Evolutionary conservation across 2,329 filamentous ascomycete genomes (phyloP).

Genomic region (Pseudocercospora fuligena): DNA sequence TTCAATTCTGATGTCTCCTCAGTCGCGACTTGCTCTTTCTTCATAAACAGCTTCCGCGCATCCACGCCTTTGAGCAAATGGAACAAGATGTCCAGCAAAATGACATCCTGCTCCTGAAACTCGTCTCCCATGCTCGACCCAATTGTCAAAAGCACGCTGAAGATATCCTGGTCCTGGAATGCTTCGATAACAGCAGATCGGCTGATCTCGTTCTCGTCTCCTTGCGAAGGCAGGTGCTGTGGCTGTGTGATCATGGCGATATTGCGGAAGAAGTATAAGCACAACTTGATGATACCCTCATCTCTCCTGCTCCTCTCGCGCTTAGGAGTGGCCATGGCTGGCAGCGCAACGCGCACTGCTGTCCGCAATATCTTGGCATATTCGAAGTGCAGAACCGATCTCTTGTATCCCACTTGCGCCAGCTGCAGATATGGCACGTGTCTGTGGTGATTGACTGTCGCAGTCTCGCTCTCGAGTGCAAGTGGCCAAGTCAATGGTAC

Average conservation of each 20-base stretch:
- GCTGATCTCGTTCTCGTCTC: constrained; percentile 88
- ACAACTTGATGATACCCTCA: constrained; percentile 88
- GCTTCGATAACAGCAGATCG: constrained; percentile 85
- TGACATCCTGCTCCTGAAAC: constrained; percentile 84
- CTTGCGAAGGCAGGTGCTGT: constrained; percentile 73
- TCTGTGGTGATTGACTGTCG: constrained; percentile 90
- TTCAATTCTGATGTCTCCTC: constrained; percentile 75
- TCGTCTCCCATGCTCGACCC: constrained; percentile 94
- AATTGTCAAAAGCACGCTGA: constrained; percentile 81
- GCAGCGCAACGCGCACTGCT: constrained; percentile 78
- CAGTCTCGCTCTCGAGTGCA: constrained; percentile 75
- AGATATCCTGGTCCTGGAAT: constrained; percentile 88
- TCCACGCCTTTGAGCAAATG: constrained; percentile 91
- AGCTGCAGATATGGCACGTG: constrained; percentile 89
- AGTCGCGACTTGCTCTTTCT: constrained; percentile 71
- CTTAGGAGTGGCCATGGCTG: constrained; percentile 79
- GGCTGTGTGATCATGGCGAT: constrained; percentile 82
- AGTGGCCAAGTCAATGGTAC: constrained; percentile 94
- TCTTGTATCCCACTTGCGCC: constrained; percentile 88
- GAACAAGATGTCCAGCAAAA: constrained; percentile 90
- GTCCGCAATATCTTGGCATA: constrained; percentile 77
- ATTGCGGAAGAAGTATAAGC: constrained; percentile 88
- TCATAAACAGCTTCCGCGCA: constrained; percentile 81
- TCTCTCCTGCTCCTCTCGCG: constrained; percentile 79
- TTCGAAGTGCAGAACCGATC: constrained; percentile 82